Conservation (phyloP, 2,329 filamentous ascomycete genomes). For the Thelonectria blattea region DNA sequence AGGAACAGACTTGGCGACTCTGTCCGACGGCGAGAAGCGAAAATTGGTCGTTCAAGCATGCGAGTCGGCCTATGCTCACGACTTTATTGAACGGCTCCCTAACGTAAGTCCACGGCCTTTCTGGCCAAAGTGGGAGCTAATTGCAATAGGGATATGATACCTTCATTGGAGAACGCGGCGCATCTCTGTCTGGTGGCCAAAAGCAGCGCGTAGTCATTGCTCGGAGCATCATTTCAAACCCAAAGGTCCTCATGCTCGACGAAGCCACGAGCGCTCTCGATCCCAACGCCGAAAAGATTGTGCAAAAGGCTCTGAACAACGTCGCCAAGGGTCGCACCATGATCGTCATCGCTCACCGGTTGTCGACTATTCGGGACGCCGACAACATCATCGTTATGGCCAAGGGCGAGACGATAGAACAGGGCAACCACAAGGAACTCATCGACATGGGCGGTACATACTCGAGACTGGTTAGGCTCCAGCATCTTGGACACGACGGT, state of each 20-base stretch:
- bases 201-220: conserved; percentile 72
- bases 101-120: conserved; percentile 33
- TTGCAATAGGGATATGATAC: conserved; percentile 60
- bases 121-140: background rate
- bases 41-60: conserved; percentile 55
- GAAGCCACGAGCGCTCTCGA: conserved; percentile 69
- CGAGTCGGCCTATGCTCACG: conserved; percentile 57
- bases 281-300: conserved; percentile 54
- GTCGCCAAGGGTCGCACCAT: conserved; percentile 65
- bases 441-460: conserved; percentile 57
- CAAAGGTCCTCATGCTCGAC: conserved; percentile 69
- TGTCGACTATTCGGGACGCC: conserved; percentile 65
- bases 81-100: conserved; percentile 58
- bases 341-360: conserved; percentile 67
- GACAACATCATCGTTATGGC: conserved; percentile 71
- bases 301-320: conserved; percentile 62
- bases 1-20: conserved; percentile 44
- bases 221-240: conserved; percentile 68
- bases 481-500: conserved; percentile 44
- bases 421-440: conserved; percentile 66
- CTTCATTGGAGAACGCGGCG: conserved; percentile 67
- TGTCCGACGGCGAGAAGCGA: conserved; percentile 51
- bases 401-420: conserved; percentile 64
- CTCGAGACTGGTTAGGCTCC: conserved; percentile 53
- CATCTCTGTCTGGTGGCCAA: conserved; percentile 70